Evolutionary conservation across 192 early-diverging fungal genomes (phyloP), one percentile per base, ranked within the genome.

Genomic region (Entophlyctis helioformis): DNA sequence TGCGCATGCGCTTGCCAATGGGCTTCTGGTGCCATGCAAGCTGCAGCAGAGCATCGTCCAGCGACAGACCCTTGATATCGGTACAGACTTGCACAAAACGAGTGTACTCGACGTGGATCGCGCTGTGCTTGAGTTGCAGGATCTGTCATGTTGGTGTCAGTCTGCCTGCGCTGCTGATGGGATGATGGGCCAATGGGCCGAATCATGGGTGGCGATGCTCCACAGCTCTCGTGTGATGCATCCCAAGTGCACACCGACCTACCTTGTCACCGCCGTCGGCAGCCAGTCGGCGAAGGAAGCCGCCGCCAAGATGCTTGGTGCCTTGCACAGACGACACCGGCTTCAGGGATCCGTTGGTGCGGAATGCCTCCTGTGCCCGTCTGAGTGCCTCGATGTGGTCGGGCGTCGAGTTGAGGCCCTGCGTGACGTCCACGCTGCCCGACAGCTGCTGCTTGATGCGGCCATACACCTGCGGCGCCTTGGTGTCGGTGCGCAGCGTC

Each of bases 211-310:
- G 15, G 5, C 2, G 3, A 43, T 24, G 3, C 16, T 24, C 5
- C 5, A 2, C 42, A 6, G 42, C 20, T 5, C 11, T 4, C 11
- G 29, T 31, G 6, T 31, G 29, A n/a, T n/a, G 29, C 29, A 10
- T 9, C 20, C 41, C 5, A 43, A 23, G 23, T 24, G 18, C 31
- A 20, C 22, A n/a, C 32, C 1, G 34, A 37, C 18, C 21, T 27
- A 62, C 60, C 52, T 61, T 62, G 47, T 60, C 54, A n/a, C 61
- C 60, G n/a, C 61, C 64, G 46, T 72, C 69, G 3, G 12, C 33
- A 12, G 12, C 26, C 43, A 68, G 42, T 18, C 69, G 49, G 11
- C 42, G 46, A 3, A 57, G 26, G 40, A 69, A 57, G n/a, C 49
- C 49, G 13, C 32, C 24, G n/a, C 54, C 46, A 9, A 48, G 52